Conservation (phyloP, 2,329 filamentous ascomycete genomes). For the Calonectria hongkongensis region DNA sequence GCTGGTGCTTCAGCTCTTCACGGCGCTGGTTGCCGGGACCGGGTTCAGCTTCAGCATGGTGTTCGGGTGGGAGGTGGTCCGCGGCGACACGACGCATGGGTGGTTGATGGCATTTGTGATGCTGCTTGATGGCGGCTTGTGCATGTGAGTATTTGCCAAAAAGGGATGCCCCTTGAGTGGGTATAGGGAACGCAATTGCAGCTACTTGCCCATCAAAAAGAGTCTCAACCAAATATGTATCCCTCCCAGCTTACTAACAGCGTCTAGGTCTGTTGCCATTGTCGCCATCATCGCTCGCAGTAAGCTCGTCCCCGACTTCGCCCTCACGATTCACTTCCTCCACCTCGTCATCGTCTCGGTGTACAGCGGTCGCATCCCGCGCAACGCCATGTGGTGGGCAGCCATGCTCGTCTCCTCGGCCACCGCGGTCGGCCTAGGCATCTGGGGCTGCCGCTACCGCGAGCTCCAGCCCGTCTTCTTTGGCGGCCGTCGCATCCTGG, state of each 20-base stretch:
- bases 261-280: slow-evolving; percentile 84
- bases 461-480: slow-evolving; percentile 94
- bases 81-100: slow-evolving; percentile 77
- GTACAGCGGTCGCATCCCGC: slow-evolving; percentile 85
- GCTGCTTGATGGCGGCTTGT: slow-evolving; percentile 73
- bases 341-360: slow-evolving; percentile 86
- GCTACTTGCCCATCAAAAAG: neutral
- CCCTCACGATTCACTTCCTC: slow-evolving; percentile 89
- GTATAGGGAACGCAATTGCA: neutral
- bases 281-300: slow-evolving; percentile 89
- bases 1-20: slow-evolving; percentile 74
- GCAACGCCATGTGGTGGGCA: slow-evolving; percentile 91
- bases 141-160: slow-evolving; percentile 63
- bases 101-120: slow-evolving; percentile 77
- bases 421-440: slow-evolving; percentile 77
- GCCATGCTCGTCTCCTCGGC: slow-evolving; percentile 69
- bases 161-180: neutral
- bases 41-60: slow-evolving; percentile 72
- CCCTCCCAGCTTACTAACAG: slow-evolving; percentile 35
- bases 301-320: slow-evolving; percentile 96
- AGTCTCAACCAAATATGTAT: neutral
- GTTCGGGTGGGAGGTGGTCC: slow-evolving; percentile 75
- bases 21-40: slow-evolving; percentile 74
- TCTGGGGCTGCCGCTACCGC: slow-evolving; percentile 94
- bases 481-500: slow-evolving; percentile 73